Conservation (phyloP, 768 basidiomycete species). For the Suillus weaverae region DNA sequence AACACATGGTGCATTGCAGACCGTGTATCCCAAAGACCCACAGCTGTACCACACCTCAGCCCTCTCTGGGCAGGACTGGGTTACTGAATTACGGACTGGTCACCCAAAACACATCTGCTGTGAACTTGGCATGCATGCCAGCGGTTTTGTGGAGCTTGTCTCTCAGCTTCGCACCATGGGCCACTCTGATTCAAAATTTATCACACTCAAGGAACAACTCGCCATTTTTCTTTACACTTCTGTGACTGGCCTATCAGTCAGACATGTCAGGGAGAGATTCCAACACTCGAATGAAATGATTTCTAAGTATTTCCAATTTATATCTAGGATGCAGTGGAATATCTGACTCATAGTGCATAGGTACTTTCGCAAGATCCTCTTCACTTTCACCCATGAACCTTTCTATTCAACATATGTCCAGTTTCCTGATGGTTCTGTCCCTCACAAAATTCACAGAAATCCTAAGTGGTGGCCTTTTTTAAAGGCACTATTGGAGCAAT, state of each 20-base stretch:
- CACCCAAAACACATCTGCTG: constrained; percentile 14
- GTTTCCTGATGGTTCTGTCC: constrained; percentile 9
- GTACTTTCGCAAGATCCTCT: no score
- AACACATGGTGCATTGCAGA: no score
- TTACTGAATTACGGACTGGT: constrained; percentile 5
- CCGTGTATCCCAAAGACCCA: background rate
- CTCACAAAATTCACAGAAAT: constrained; percentile 18
- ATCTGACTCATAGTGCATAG: no score
- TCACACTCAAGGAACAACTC: constrained; percentile 36
- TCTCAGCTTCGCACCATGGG: background rate
- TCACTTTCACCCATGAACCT: no score
- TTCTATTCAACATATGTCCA: constrained; percentile 25
- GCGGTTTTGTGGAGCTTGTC: background rate
- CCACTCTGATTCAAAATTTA: constrained; percentile 17
- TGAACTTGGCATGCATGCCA: constrained; percentile 17
- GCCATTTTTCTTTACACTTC: constrained; percentile 34
- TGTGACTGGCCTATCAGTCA: no score
- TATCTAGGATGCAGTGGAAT: no score
- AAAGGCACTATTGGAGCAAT: constrained; percentile 34
- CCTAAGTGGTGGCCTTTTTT: constrained; percentile 34
- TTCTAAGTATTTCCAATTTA: no score
- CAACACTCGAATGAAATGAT: no score
- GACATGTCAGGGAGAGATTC: no score
- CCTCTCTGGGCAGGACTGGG: constrained; percentile 20
- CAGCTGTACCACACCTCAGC: constrained; percentile 23